Evolutionary conservation across 495 filamentous ascomycete species (phyloP), one percentile per base, ranked within the genome.

Genomic region (Penicillium maclennaniae): DNA sequence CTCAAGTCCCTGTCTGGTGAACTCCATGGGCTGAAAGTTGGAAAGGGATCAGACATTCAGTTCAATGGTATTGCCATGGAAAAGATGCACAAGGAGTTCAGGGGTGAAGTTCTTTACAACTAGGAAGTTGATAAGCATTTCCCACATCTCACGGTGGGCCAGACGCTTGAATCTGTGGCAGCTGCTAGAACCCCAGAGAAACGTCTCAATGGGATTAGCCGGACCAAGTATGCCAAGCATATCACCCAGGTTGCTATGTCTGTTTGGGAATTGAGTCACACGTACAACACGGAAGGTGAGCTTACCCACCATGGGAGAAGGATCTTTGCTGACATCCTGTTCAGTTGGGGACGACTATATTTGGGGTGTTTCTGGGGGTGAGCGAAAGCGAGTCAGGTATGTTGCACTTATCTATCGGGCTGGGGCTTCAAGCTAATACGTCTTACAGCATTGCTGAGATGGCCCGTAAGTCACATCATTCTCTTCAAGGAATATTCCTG

Each of bases 361-460:
- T 74, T 80, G 69, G 66, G 84, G 91, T 55, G 82, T 95, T 19
- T 89, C 85, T 4, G 91, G 91, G 38, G 91, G 91, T 45, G 91
- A 96, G 66, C 73, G 89, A 37, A 95, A 95, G 70, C 83, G 72
- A 56, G 72, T 77, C 26, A 68, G 70, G 70, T 73, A 53, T 28
- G 53, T 47, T n/a, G 27, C 38, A 34, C 39, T 6, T 19, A 28
- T 21, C 9, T n/a, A 9, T 23, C 7, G 38, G 25, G 16, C 6
- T 7, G 17, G 7, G 43, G n/a, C 23, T 34, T 1, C n/a, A 26
- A 38, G 6, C 36, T 49, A 67, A 43, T 53, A 48, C 14, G 28
- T 6, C 21, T 5, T 34, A 19, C 41, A 89, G 70, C 56, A 77
- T 79, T 45, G 75, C 75, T 20, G 74, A 84, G 59, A 81, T 81